A percentile compares a stretch with the other conserved stretches of the same genome.
phyloP scores from a whole-genome alignment of 2,329 filamentous ascomycete genomes.

The Botrytis byssoidea region DNA sequence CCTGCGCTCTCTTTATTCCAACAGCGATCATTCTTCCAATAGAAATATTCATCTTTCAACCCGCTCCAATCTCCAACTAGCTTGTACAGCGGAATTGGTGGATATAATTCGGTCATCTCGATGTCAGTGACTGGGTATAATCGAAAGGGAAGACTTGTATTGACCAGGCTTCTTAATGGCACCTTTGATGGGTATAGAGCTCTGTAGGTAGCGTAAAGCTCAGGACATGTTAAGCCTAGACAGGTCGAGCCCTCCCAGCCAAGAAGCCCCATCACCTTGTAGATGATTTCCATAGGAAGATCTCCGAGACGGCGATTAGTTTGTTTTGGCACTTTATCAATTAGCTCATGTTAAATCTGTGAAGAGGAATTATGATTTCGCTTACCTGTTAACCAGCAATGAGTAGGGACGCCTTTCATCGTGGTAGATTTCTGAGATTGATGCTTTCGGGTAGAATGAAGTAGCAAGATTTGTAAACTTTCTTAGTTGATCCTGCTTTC shows the following conservation, averaged over 20 bases:
- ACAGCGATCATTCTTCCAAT: not conserved
- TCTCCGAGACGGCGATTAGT: not conserved
- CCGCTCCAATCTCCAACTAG: not conserved
- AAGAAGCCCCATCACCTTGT: not conserved
- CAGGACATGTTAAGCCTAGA: not conserved
- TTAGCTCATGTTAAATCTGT: not conserved
- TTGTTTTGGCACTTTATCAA: not conserved
- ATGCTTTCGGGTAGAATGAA: not conserved
- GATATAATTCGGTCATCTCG: not conserved
- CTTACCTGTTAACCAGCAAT: not conserved
- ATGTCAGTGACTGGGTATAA: not conserved
- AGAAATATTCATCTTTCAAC: not conserved
- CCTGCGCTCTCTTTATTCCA: not conserved
- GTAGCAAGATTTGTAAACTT: not conserved
- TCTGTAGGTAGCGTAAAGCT: not conserved
- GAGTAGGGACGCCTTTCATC: not conserved
- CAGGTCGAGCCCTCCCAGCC: not conserved
- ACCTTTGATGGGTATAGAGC: not conserved
- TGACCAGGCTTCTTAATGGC: not conserved
- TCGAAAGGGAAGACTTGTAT: not conserved
- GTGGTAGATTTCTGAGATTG: not conserved
- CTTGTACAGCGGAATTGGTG: not conserved
- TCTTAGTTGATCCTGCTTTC: not conserved
- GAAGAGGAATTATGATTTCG: not conserved
- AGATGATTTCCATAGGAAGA: not conserved